Evolutionary conservation across 176 grass and related monocot species (phyloP), one percentile per base, ranked within the genome.

Genomic region (Phoenix dactylifera): DNA sequence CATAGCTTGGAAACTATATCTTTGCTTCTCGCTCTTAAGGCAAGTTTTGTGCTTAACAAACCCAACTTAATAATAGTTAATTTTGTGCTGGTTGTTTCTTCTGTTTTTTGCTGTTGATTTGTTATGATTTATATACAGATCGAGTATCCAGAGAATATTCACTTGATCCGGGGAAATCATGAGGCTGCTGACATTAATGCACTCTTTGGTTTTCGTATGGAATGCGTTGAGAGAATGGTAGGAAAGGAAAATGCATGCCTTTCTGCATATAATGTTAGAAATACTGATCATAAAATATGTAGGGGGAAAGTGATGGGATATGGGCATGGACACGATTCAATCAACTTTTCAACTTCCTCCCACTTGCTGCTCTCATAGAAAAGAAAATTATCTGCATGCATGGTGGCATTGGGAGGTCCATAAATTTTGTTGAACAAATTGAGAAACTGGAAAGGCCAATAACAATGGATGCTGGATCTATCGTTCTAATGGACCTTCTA

Each of bases 321-420:
- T 97, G 93, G 92, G 84, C 93, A 26, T 97, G 93, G 87, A 88
- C 84, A 54, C 80, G 87, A 66, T 97, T 97, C 65, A 97, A 97
- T 74, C 93, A 97, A 63, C 70, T 97, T 7, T 97, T 97, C 72
- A 97, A 97, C 68, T 97, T 72, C 79, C 87, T 97, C 49, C 93
- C 93, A n/a, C 78, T 97, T 60, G 87, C 93, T 66, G 93, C 93
- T 67, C 85, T 91, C 73, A 97, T 97, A 83, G 93, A 97, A 67
- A 97, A 97, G 76, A 97, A 92, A 79, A 97, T 97, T 65, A 91
- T 97, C 62, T 97, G 93, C 67, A 97, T 97, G 93, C 93, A 97
- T 76, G 93, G 93, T 76, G 93, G 93, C 48, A 97, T 97, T 54
- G 93, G 93, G 62, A 86, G 93, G 67, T 97, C 93, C 51, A 97